Evolutionary conservation across 352 stramenopile species (phyloP), one percentile per base, ranked within the genome.

Genomic region (Phytophthora idaei): DNA sequence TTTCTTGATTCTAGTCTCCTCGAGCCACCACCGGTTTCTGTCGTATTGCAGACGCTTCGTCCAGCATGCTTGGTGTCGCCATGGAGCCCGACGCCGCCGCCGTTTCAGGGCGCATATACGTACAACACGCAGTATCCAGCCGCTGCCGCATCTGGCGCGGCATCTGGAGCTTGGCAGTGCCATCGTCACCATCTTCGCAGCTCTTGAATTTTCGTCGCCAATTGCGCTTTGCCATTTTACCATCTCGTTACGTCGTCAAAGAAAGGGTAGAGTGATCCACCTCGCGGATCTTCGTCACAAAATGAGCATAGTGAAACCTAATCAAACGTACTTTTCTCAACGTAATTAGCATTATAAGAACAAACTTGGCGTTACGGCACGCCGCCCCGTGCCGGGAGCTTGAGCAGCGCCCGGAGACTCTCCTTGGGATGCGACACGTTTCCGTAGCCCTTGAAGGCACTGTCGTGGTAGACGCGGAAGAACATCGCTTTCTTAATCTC

Each of bases 381-480:
- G 49, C 57, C 67, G 6, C 67, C 51, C n/a, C 61, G 53, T n/a
- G 59, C 41, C 37, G 67, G 67, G 9, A 77, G 50, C 15, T 64
- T 53, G 0, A 92, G 77, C 63, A 92, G 62, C 25, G 84, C 77
- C 34, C 81, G 78, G 36, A 92, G 73, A 32, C 71, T 87, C 50
- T 94, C 86, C 67, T 94, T 93, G 3, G 86, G 81, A 10, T 82
- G 70, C 27, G 81, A 55, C 9, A 88, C 57, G 57, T 90, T 80
- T 0, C 69, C 67, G 61, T 94, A 94, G 49, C 81, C 84, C 67
- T 90, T 90, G 67, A 94, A 94, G 27, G 81, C 84, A 52, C 79
- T 87, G 55, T 80, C 78, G 60, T 92, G 83, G 71, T 90, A 93
- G n/a, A 83, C 71, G 11, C 74, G 64, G 58, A 94, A 94, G 2